Base-by-base conservation (phyloP, 2,329 filamentous ascomycete species). In the Metarhizium album region DNA sequence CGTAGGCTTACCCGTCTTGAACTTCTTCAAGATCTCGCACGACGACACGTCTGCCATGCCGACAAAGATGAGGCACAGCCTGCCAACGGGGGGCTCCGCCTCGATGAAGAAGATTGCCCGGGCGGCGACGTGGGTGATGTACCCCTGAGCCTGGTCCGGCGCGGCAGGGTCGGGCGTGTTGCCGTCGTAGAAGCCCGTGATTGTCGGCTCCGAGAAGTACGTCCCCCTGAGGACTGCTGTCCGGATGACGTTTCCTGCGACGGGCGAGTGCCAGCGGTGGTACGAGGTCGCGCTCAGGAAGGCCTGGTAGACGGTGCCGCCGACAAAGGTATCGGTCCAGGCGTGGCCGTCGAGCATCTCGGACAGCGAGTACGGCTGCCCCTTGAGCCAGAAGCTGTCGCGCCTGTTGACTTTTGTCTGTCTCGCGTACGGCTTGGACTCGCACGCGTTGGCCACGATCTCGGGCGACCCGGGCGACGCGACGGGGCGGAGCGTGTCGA, bases 41-140 rank as follows among this genome's bases (percentile, higher is more conserved):
- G 83, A 83, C 52, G 77, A 83, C 11, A 89, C 84, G 65, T 90
- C 86, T 35, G 81, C 82, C 86, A 89, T 89, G 1, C 86, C 86
- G 2, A 90, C 75, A 1, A 77, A 80, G 14, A 89, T 70, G 55
- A 88, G 84, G 0, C 76, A 81, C 72, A 89, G 78, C 29, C 88
- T 66, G 0, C 86, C 86, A 38, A 89, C 80, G 1, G 72, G 72
- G 1, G 74, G 71, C 56, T 87, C 83, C 0, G 84, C 83, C 61
- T 87, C 74, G 53, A 89, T 79, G 60, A 86, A 80, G 55, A 89
- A 80, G 45, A 89, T 65, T 0, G 80, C 83, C 3, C 86, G 72
- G 2, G 85, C 84, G 0, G 86, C 85, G 16, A 85, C 68, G 0
- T 76, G 72, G 0, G 81, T 79, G 31, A 88, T 66, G 54, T 87